A percentile compares a stretch with the other conserved stretches of the same genome.
phyloP scores from a whole-genome alignment of 2,329 filamentous ascomycete species.

The Chrysoporthe austroafricana region DNA sequence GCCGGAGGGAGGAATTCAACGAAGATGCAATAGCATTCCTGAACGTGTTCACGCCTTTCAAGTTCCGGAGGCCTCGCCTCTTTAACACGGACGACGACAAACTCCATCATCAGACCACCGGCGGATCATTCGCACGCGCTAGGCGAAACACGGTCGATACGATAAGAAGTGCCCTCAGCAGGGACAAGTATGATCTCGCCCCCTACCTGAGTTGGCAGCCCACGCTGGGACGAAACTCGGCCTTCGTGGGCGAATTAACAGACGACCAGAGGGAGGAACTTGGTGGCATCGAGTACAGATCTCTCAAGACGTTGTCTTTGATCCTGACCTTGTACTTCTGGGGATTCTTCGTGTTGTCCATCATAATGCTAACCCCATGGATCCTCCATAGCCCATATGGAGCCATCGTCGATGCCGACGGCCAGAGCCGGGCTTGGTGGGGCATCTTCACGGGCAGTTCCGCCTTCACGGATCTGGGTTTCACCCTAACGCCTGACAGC shows the following conservation, averaged over 20 bases:
- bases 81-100: slow-evolving; percentile 45
- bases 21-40: slow-evolving; percentile 48
- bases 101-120: slow-evolving; percentile 41
- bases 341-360: slow-evolving; percentile 77
- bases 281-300: slow-evolving; percentile 94
- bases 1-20: slow-evolving; percentile 46
- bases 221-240: slow-evolving; percentile 90
- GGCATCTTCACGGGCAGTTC: slow-evolving; percentile 86
- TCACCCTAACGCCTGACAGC: slow-evolving; percentile 88
- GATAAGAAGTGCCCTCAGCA: slow-evolving; percentile 60
- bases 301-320: slow-evolving; percentile 80
- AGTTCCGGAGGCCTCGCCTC: slow-evolving; percentile 29
- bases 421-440: slow-evolving; percentile 81
- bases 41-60: slow-evolving; percentile 40
- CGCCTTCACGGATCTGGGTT: slow-evolving; percentile 93
- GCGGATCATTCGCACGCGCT: slow-evolving; percentile 35
- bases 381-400: slow-evolving; percentile 71
- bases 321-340: slow-evolving; percentile 82
- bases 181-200: slow-evolving; percentile 61
- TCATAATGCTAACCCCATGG: slow-evolving; percentile 79
- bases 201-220: slow-evolving; percentile 95
- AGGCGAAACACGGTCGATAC: slow-evolving; percentile 59
- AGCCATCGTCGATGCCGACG: slow-evolving; percentile 62
- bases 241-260: slow-evolving; percentile 79
- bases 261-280: slow-evolving; percentile 93